Evolutionary conservation across 495 filamentous ascomycete genomes (phyloP), one percentile per base, ranked within the genome.

Genomic region (Aspergillus panamensis): DNA sequence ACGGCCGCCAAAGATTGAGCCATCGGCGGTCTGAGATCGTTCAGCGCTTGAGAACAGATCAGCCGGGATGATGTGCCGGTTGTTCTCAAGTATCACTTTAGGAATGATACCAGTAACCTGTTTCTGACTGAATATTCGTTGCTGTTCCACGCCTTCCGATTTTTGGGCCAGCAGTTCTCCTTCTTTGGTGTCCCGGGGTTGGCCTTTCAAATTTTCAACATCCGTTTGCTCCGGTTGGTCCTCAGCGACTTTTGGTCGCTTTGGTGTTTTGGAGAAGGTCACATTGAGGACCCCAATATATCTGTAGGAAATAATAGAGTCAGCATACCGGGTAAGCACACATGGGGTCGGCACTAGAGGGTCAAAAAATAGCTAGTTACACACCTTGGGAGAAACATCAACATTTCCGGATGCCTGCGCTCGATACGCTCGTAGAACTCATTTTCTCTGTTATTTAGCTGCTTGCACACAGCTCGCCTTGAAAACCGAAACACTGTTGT

Each of bases 201-300:
- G 55, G 31, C 25, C 50, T 4, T 42, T 56, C 8, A 48, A 30
- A 21, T 35, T 31, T 12, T 51, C 54, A 29, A 48, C 33, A 20
- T 66, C 61, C 14, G 63, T 52, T 48, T 66, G 70, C 42, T 70
- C 62, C 3, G 42, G 32, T n/a, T 63, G 51, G 4, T 53, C 62
- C 17, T 66, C 81, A 19, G 80, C 73, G 57, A 73, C 73, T 49
- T 72, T 90, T 61, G 82, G 82, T 32, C 81, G 83, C 49, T 91
- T 90, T 6, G 83, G 75, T 40, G 84, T 86, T 71, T 95, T 96
- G 20, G 92, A 91, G 70, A 92, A 97, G 0, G 94, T 97, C 13
- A 97, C 94, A 69, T 98, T 98, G 39, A 98, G 76, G 42, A 98
- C 94, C 19, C 94, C 94, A 59, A 98, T 97, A 63, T 98, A 98